A percentile compares a stretch with the other conserved stretches of the same genome.
These are phyloP conservation scores for Chlorophyllum brunneum DNA, from an alignment of 768 basidiomycete species.

Conservation along the genomic window DNA sequence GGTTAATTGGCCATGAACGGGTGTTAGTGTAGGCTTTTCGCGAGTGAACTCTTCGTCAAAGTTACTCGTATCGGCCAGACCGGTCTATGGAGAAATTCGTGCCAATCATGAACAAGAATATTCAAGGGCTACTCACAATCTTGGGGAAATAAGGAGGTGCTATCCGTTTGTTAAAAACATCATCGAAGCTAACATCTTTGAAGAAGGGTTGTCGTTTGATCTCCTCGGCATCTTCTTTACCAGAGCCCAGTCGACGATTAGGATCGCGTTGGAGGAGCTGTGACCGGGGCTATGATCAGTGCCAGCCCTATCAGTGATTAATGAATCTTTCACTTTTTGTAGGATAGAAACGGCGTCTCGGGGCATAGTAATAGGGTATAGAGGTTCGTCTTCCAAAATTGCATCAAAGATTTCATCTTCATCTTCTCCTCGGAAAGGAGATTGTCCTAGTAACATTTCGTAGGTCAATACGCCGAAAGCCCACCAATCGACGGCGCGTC, in stretches of 20 bases:
- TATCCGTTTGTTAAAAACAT: conserved; percentile 95
- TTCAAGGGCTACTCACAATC: conserved; percentile 55
- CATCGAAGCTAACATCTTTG: conserved; percentile 96
- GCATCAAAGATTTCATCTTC: conserved; percentile 99
- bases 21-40: conserved; percentile 96
- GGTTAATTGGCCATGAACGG: conserved; percentile 92
- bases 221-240: conserved; percentile 90
- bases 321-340: conserved; percentile 64
- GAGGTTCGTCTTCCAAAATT: conserved; percentile 94
- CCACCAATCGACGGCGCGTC: conserved; percentile 99
- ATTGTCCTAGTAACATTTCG: conserved; percentile 98
- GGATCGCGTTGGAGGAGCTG: conserved; percentile 94
- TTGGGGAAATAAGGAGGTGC: conserved; percentile 97
- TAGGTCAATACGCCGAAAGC: conserved; percentile 98
- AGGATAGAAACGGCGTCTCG: conserved; percentile 93
- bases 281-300: conserved; percentile 2
- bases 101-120: neutral
- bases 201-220: conserved; percentile 99
- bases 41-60: conserved; percentile 97
- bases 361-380: conserved; percentile 99
- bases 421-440: conserved; percentile 98
- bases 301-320: neutral
- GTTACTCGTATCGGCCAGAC: conserved; percentile 85
- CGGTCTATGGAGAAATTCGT: conserved; percentile 46
- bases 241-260: conserved; percentile 82